phyloP scores from a whole-genome alignment of 2,329 filamentous ascomycete species.

The Ramichloridium luteum region DNA sequence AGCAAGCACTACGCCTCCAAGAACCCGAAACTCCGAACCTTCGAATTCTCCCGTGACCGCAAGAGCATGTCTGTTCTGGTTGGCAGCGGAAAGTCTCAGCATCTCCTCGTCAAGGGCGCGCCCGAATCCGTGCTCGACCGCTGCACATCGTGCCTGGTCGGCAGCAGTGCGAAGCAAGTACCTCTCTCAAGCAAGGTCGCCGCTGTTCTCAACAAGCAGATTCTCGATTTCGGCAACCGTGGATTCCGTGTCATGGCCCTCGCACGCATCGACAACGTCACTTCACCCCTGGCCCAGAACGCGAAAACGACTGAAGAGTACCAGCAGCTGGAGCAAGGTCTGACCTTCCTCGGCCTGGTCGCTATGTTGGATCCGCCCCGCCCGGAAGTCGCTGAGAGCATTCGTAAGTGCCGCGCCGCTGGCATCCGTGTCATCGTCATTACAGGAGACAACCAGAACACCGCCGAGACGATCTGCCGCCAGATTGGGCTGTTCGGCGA shows the following conservation, averaged over 20 bases:
- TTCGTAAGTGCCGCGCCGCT: constrained; percentile 78
- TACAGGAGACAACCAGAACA: constrained; percentile 95
- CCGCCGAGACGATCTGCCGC: constrained; percentile 92
- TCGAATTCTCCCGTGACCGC: constrained; percentile 91
- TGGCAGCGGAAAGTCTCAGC: constrained; percentile 55
- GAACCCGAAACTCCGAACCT: constrained; percentile 67
- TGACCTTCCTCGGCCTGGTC: constrained; percentile 87
- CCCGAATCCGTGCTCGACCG: constrained; percentile 90
- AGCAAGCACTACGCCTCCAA: constrained; percentile 75
- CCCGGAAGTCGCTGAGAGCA: constrained; percentile 75
- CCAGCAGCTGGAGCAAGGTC: constrained; percentile 74
- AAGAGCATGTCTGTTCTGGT: constrained; percentile 99
- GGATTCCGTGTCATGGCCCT: constrained; percentile 92
- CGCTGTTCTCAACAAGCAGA: constrained; percentile 61
- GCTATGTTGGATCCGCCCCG: constrained; percentile 96
- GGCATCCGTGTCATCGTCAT: constrained; percentile 97
- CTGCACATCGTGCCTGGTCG: constrained; percentile 70
- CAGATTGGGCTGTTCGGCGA: constrained; percentile 87
- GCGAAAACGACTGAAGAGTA: constrained; percentile 81
- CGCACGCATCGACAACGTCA: constrained; percentile 68
- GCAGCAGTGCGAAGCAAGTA: constrained; percentile 65
- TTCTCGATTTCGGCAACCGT: constrained; percentile 80
- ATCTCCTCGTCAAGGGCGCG: constrained; percentile 88
- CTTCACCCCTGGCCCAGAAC: constrained; percentile 50
- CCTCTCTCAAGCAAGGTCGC: constrained; percentile 57